Percentiles rank a stretch among this genome's conserved stretches.
These are phyloP conservation scores for Quercus bicolor DNA, from an alignment of 306 rosid species.

Conservation along the genomic window DNA sequence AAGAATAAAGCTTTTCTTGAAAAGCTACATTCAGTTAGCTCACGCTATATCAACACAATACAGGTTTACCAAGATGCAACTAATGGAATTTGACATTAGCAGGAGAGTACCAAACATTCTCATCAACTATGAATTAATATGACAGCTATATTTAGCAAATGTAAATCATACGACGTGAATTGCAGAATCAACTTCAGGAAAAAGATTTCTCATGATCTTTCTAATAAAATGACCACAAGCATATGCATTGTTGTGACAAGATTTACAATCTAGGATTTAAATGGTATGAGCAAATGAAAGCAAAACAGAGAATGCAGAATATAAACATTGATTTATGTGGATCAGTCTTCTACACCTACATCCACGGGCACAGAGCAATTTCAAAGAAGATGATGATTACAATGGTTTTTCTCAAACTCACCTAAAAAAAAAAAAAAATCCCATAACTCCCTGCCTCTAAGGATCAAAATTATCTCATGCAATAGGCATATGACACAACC, in stretches of 20 bases:
- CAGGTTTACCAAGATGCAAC: neutral
- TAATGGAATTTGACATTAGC: neutral
- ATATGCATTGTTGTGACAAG: neutral
- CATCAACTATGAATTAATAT: neutral
- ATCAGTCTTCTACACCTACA: neutral
- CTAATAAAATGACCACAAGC: neutral
- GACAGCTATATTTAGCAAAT: neutral
- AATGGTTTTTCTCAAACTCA: neutral
- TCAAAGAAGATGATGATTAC: neutral
- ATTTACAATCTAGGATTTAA: neutral
- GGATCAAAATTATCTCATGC: neutral
- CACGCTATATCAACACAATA: neutral
- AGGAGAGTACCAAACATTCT: neutral
- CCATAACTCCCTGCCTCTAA: neutral
- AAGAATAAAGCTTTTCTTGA: neutral
- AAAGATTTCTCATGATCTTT: neutral
- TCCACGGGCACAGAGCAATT: neutral
- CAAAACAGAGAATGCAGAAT: neutral
- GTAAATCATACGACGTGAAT: neutral
- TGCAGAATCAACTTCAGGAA: neutral
- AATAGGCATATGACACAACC: neutral
- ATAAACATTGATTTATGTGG: neutral
- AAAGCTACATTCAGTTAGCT: slow-evolving; percentile 4
- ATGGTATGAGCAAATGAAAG: neutral
- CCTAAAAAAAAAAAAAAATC: neutral